A percentile compares a stretch with the other conserved stretches of the same genome.
Conservation (phyloP, 768 basidiomycete species). For the Phlegmacium glaucopus region DNA sequence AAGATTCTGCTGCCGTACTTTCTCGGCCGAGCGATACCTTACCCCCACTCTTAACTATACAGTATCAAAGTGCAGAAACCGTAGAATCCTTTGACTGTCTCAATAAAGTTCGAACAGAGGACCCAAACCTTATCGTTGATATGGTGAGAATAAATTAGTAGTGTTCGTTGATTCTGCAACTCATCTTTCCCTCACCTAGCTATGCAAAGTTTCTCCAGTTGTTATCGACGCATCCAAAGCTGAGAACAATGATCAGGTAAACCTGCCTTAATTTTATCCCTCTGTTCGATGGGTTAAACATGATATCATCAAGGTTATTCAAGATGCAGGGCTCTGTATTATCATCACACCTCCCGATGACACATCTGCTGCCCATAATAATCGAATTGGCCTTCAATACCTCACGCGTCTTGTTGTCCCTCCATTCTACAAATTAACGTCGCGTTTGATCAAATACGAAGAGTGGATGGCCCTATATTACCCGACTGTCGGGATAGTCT, state of each 20-base stretch:
- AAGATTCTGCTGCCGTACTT: no score
- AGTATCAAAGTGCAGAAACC: no score
- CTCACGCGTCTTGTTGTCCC: constrained; percentile 32
- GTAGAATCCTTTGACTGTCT: no score
- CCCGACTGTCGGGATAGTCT: not conserved
- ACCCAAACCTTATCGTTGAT: not conserved
- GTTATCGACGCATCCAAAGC: not conserved
- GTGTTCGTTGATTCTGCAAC: no score
- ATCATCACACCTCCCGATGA: constrained; percentile 44
- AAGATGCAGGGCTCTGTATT: constrained; percentile 44
- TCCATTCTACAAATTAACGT: constrained; percentile 17
- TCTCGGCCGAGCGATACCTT: no score
- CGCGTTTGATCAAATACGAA: constrained; percentile 16
- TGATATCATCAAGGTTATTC: constrained; percentile 19
- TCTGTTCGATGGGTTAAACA: not conserved
- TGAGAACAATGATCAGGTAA: constrained; percentile 4
- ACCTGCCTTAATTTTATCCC: not conserved
- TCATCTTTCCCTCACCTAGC: not conserved
- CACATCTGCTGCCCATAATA: constrained; percentile 27
- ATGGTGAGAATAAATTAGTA: not conserved
- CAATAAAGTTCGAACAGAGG: no score
- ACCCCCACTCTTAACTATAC: no score
- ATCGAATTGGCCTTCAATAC: constrained; percentile 35
- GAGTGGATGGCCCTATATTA: constrained; percentile 10
- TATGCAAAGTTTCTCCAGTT: not conserved